Evolutionary conservation across 257 asterid species (phyloP).

Genomic region (Nicotiana obtusifolia): DNA sequence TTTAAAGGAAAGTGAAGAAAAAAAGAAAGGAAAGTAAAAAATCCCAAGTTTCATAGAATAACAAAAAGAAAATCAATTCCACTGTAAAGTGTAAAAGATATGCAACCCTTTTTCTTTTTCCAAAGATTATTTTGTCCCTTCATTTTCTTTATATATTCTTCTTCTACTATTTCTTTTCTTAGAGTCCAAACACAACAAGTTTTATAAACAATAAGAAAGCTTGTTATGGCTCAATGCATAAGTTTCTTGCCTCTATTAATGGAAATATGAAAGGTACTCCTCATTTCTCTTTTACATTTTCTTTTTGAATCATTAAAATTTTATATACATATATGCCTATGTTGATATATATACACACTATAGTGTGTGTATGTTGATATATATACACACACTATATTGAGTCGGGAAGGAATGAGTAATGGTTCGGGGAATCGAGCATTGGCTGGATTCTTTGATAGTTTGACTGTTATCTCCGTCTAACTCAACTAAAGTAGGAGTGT

Average conservation of each 20-base stretch:
- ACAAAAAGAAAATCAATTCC: constrained; percentile 15
- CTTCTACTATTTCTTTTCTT: background rate
- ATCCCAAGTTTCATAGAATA: background rate
- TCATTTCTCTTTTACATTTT: background rate
- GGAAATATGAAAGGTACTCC: constrained; percentile 1
- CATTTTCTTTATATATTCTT: background rate
- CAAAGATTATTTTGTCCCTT: constrained; percentile 1
- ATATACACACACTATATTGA: too few species aligned
- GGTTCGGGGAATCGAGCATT: too few species aligned
- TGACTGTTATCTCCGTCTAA: too few species aligned
- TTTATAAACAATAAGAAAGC: background rate
- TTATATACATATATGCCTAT: too few species aligned
- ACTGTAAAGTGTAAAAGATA: constrained; percentile 15
- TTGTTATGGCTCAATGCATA: background rate
- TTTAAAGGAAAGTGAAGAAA: background rate
- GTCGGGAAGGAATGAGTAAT: too few species aligned
- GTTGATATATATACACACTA: too few species aligned
- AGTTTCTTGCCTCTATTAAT: constrained; percentile 5
- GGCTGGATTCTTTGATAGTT: too few species aligned
- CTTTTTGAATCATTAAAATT: background rate
- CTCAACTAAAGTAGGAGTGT: too few species aligned
- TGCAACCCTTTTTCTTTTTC: constrained; percentile 12
- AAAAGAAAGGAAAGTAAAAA: background rate
- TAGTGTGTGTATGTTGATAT: too few species aligned
- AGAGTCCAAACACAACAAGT: background rate